Evolutionary conservation across 768 basidiomycete species (phyloP).

Genomic region (Hygrocybe coccinea): DNA sequence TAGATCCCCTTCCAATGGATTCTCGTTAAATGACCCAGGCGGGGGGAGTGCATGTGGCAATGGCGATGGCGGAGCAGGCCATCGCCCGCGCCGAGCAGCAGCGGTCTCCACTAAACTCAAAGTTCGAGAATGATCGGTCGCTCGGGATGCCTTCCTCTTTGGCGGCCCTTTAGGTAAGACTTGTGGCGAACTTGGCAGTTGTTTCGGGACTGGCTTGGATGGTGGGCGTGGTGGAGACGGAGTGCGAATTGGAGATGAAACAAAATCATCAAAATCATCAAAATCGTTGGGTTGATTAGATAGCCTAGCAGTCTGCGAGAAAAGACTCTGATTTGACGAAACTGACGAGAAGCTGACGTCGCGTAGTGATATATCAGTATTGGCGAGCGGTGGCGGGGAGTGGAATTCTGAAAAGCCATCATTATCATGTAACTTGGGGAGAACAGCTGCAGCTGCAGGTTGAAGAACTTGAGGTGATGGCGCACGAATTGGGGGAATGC

Average conservation of each 20-base stretch:
- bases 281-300: slow-evolving; percentile 13
- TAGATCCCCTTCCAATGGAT: slow-evolving; percentile 23
- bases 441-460: not conserved
- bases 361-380: slow-evolving; percentile 13
- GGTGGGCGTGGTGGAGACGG: slow-evolving; percentile 46
- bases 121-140: slow-evolving; percentile 52
- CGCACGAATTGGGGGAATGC: not conserved
- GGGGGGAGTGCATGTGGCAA: slow-evolving; percentile 38
- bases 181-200: slow-evolving; percentile 14
- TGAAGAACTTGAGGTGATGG: not conserved
- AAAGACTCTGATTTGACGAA: slow-evolving; percentile 19
- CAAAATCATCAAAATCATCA: slow-evolving; percentile 49
- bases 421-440: slow-evolving; percentile 27
- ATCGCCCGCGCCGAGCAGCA: slow-evolving; percentile 45
- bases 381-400: slow-evolving; percentile 22
- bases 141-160: slow-evolving; percentile 19
- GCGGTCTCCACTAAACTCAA: slow-evolving; percentile 54
- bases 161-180: slow-evolving; percentile 7
- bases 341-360: slow-evolving; percentile 15
- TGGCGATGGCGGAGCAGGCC: slow-evolving; percentile 47
- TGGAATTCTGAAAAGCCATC: slow-evolving; percentile 54
- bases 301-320: slow-evolving; percentile 16
- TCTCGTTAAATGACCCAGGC: slow-evolving; percentile 22
- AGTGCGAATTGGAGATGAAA: slow-evolving; percentile 37
- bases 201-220: slow-evolving; percentile 24